Evolutionary conservation across 768 basidiomycete species (phyloP), one percentile per base, ranked within the genome.

Genomic region (Cystofilobasidium bisporidii): DNA sequence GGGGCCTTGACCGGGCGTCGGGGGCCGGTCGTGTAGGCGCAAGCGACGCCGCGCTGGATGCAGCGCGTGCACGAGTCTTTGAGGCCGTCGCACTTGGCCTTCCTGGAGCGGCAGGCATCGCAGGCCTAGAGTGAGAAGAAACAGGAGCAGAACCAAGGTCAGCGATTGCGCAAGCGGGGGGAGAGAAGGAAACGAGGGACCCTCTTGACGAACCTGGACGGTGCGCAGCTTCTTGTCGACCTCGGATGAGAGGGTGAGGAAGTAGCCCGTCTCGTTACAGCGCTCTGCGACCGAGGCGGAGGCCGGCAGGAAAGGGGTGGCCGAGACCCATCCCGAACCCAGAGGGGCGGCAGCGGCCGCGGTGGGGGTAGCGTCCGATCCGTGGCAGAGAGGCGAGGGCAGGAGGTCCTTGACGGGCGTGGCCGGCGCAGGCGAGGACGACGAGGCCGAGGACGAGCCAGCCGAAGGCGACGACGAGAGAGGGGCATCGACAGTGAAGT

Each of bases 71-170:
- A 61, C 53, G 53, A 56, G 38, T 41, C 26, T 26, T 61, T 61
- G 60, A 45, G 41, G 18, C 60, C 60, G 41, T 61, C 60, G 41
- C 60, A 61, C 40, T 61, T 61, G 38, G 60, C 38, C 41, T 61
- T 61, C 8, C 60, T 4, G 17, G 60, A 6, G n/a, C 60, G 60
- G 60, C 60, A 61, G 20, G 60, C 60, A 17, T 61, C 40, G 26
- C 60, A 61, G 11, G 60, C 60, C 60, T 61, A 38, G 33, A 57
- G 30, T 4, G 36, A 12, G 24, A 12, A 30, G 30, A 61, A 58
- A 58, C 11, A 30, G 32, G 6, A 60, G 58, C 14, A 18, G 33
- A 24, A 38, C 41, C 58, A 60, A n/a, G n/a, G 58, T 24, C 58
- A n/a, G 20, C 3, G 17, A 38, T 22, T 20, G 11, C 11, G 14